These are phyloP conservation scores for Macrophomina pseudophaseolina DNA, from an alignment of 2,329 filamentous ascomycete species.

Conservation along the genomic window DNA sequence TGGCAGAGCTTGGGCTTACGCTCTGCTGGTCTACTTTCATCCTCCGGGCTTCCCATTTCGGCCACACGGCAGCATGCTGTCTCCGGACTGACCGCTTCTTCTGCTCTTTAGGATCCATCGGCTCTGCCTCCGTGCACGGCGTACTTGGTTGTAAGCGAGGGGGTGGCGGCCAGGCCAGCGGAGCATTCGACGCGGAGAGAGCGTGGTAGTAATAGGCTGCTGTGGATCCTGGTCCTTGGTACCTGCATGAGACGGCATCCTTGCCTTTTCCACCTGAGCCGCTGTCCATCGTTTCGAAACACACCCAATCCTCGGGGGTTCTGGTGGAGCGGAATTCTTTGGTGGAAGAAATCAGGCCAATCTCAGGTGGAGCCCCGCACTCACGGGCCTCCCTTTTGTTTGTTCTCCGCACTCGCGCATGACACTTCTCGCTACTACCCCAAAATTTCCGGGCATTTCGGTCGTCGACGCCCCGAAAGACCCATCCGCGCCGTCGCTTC, in stretches of 20 bases:
- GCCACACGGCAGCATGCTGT: too few relatives aligned
- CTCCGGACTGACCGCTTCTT: neutral
- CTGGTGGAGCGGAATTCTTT: neutral
- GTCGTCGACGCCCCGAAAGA: neutral
- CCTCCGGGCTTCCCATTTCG: too few relatives aligned
- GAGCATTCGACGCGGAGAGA: neutral
- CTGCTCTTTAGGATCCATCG: neutral
- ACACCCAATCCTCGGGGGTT: neutral
- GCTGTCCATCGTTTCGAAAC: constrained; percentile 3
- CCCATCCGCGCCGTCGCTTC: neutral
- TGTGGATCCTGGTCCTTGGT: neutral
- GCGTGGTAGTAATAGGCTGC: neutral
- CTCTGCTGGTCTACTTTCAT: too few relatives aligned
- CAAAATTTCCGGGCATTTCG: neutral
- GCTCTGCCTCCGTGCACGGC: neutral
- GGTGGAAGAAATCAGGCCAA: constrained; percentile 8
- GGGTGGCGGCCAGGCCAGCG: neutral
- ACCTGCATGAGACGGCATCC: constrained; percentile 1
- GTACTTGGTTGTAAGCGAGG: neutral
- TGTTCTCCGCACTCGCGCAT: neutral
- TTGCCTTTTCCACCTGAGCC: neutral
- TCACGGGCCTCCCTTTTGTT: neutral
- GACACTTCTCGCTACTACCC: neutral
- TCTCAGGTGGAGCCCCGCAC: neutral
- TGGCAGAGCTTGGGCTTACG: too few relatives aligned